phyloP scores from a whole-genome alignment of 768 basidiomycete species.

The Amanita exitialis region DNA sequence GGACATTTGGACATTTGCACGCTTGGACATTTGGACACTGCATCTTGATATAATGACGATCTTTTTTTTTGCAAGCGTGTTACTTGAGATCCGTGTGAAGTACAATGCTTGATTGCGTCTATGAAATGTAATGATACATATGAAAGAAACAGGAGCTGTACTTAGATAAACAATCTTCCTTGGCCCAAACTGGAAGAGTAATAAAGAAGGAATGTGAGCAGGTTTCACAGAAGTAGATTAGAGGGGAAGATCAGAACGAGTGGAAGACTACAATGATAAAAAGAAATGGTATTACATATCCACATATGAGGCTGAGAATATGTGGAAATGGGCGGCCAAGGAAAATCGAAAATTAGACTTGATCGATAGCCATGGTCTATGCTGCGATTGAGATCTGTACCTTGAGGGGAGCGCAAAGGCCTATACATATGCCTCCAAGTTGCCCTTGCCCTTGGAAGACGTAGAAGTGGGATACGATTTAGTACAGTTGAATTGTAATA shows the following conservation, averaged over 20 bases:
- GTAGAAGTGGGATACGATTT: constrained; percentile 9
- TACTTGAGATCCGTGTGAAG: neutral
- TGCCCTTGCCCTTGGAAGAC: constrained; percentile 2
- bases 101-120: constrained; percentile 8
- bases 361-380: constrained; percentile 3
- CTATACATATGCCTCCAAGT: constrained; percentile 6
- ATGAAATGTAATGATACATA: constrained; percentile 8
- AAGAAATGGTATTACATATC: neutral
- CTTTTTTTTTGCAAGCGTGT: neutral
- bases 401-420: neutral
- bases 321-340: neutral
- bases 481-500: constrained; percentile 16
- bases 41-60: neutral
- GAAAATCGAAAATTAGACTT: constrained; percentile 3
- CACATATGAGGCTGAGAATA: neutral
- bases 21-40: neutral
- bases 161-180: constrained; percentile 3
- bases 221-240: constrained; percentile 1
- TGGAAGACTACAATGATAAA: neutral
- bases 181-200: constrained; percentile 2
- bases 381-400: constrained; percentile 1
- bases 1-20: neutral
- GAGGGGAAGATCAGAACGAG: neutral
- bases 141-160: constrained; percentile 3
- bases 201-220: constrained; percentile 5